A percentile compares a stretch with the other conserved stretches of the same genome.
These are phyloP conservation scores for Podaxis sp. DNA, from an alignment of 768 basidiomycete species.

Conservation along the genomic window DNA sequence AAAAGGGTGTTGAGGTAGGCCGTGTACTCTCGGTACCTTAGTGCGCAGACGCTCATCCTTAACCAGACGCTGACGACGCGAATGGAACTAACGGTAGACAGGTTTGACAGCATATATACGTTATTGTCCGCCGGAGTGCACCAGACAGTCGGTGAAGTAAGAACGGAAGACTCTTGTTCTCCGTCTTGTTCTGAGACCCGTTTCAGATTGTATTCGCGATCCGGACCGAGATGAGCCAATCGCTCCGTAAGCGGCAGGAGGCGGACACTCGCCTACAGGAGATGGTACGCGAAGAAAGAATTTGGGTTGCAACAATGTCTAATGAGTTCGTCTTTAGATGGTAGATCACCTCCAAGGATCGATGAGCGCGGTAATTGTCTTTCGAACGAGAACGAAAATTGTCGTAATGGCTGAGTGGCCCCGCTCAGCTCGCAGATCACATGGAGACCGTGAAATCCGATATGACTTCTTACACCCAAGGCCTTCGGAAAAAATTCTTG, in stretches of 20 bases:
- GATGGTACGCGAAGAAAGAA: background rate
- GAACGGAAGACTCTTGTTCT: background rate
- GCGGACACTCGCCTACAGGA: background rate
- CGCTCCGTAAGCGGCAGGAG: background rate
- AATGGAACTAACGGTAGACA: background rate
- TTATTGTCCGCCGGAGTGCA: background rate
- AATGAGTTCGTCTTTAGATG: background rate
- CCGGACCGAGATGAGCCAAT: background rate
- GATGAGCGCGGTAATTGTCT: background rate
- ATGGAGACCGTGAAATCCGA: conserved; percentile 7
- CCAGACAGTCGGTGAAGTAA: background rate
- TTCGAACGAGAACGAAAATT: background rate
- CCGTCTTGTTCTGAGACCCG: background rate
- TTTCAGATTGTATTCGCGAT: background rate
- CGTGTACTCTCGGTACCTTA: background rate
- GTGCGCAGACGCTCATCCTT: background rate
- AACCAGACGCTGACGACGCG: background rate
- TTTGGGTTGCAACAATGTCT: background rate
- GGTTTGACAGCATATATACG: conserved; percentile 3
- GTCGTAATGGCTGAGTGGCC: background rate
- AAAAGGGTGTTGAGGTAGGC: background rate
- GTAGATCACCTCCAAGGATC: background rate
- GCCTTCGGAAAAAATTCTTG: background rate
- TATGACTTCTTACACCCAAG: background rate
- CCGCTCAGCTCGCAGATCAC: conserved; percentile 6